phyloP scores from a whole-genome alignment of 1,284 basidiomycete species.

The Fistulinella cinereoalba region DNA sequence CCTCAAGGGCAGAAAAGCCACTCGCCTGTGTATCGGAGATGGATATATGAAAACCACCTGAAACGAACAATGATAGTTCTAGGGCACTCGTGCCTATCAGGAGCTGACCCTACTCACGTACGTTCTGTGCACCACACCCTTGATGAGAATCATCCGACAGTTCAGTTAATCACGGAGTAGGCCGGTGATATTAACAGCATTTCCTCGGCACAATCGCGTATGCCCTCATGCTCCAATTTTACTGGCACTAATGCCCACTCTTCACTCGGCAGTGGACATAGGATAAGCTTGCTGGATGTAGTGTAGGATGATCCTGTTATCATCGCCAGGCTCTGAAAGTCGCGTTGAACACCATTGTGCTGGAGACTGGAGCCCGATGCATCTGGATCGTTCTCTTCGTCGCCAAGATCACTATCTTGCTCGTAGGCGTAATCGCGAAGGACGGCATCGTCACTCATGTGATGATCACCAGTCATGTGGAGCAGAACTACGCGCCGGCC shows the following conservation, averaged over 20 bases:
- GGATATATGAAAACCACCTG: constrained; percentile 29
- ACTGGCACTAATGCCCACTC: no score
- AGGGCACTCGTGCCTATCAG: background rate
- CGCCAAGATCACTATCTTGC: constrained; percentile 31
- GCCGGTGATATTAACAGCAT: constrained; percentile 15
- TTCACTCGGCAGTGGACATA: no score
- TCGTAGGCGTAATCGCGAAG: constrained; percentile 31
- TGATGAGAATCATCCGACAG: constrained; percentile 29
- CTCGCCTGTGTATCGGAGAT: constrained; percentile 33
- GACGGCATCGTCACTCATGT: constrained; percentile 17
- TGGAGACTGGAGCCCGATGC: no score
- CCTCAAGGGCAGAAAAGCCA: constrained; percentile 26
- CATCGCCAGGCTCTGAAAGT: no score
- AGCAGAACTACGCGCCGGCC: constrained; percentile 17
- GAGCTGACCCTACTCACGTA: constrained; percentile 13
- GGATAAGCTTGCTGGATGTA: no score
- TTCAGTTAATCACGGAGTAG: constrained; percentile 27
- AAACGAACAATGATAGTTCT: no score
- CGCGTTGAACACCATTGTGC: no score
- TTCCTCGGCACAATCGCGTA: no score
- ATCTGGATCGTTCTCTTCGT: no score
- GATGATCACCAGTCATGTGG: constrained; percentile 22
- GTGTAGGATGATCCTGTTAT: no score
- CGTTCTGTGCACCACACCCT: constrained; percentile 29
- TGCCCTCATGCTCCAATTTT: no score